Conservation (phyloP, 148 eudicot species). For the Mesembryanthemum crystallinum region DNA sequence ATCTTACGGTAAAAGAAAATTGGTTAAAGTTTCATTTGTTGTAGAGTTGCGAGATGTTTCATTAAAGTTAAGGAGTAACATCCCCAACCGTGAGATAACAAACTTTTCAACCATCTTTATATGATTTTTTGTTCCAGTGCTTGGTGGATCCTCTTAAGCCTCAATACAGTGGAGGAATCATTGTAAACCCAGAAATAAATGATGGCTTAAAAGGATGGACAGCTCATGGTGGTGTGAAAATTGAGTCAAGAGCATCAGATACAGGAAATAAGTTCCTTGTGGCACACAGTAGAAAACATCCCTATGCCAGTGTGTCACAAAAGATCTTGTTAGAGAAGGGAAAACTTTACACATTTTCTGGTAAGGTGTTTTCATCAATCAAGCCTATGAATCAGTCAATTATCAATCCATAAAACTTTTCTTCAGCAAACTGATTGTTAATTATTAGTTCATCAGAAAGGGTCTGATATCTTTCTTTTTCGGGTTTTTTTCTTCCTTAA, state of each 20-base stretch:
- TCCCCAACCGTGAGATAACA: no score
- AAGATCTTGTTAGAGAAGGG: slow-evolving; percentile 33
- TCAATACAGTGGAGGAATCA: slow-evolving; percentile 65
- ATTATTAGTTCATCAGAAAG: not conserved
- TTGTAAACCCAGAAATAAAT: slow-evolving; percentile 48
- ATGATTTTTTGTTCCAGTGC: slow-evolving; percentile 41
- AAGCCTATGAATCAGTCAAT: no score
- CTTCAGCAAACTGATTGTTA: not conserved
- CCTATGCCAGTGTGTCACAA: slow-evolving; percentile 38
- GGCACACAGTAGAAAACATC: slow-evolving; percentile 30
- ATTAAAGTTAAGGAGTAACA: no score
- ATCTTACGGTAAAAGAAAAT: no score
- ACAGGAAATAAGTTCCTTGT: slow-evolving; percentile 46
- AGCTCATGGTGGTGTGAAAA: slow-evolving; percentile 34
- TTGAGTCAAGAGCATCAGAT: slow-evolving; percentile 29
- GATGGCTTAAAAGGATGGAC: slow-evolving; percentile 55
- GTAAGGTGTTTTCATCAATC: slow-evolving; percentile 23
- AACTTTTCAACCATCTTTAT: no score
- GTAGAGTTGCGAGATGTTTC: no score
- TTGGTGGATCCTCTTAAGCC: slow-evolving; percentile 44
- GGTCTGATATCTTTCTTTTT: not conserved
- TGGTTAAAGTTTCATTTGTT: no score
- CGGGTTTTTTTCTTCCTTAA: not conserved
- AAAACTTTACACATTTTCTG: slow-evolving; percentile 54
- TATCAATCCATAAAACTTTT: not conserved